Evolutionary conservation across 805 yeast genomes (phyloP).

Genomic region (Kodamaea leandrae): DNA sequence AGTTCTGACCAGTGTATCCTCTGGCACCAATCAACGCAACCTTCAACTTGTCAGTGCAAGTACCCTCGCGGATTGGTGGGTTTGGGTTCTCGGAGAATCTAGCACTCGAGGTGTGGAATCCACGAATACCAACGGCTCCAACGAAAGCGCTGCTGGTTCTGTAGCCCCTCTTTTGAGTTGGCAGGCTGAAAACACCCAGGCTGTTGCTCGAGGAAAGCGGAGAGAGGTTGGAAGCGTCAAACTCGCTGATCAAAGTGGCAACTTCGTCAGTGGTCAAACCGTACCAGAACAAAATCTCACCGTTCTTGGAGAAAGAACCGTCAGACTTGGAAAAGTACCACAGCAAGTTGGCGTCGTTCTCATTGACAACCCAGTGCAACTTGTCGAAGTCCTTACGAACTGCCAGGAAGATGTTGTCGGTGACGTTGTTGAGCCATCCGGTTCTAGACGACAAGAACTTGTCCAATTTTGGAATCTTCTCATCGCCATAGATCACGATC

Average conservation of each 20-base stretch:
- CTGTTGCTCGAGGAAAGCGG: constrained; percentile 38
- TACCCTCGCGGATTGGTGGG: constrained; percentile 67
- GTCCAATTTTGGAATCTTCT: constrained; percentile 67
- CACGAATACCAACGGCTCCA: constrained; percentile 20
- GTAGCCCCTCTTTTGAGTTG: constrained; percentile 50
- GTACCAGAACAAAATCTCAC: constrained; percentile 91
- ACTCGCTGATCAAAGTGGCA: constrained; percentile 58
- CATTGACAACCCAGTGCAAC: constrained; percentile 86
- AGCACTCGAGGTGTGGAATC: constrained; percentile 17
- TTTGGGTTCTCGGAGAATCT: constrained; percentile 47
- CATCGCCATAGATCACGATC: constrained; percentile 57
- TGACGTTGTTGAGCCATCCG: constrained; percentile 97
- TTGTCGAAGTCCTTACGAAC: constrained; percentile 69
- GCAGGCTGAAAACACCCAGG: constrained; percentile 44
- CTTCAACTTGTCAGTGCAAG: constrained; percentile 59
- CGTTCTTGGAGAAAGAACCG: constrained; percentile 88
- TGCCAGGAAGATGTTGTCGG: constrained; percentile 88
- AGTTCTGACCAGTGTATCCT: constrained; percentile 94
- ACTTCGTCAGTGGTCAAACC: constrained; percentile 72
- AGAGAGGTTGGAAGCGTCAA: constrained; percentile 34
- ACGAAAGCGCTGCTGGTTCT: constrained; percentile 28
- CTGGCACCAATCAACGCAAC: constrained; percentile 98
- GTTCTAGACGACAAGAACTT: constrained; percentile 82
- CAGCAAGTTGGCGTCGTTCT: constrained; percentile 83
- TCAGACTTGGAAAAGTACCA: constrained; percentile 93